Conservation (phyloP, 225 moss, liverwort and hornwort genomes). For the Polytrichum formosum region DNA sequence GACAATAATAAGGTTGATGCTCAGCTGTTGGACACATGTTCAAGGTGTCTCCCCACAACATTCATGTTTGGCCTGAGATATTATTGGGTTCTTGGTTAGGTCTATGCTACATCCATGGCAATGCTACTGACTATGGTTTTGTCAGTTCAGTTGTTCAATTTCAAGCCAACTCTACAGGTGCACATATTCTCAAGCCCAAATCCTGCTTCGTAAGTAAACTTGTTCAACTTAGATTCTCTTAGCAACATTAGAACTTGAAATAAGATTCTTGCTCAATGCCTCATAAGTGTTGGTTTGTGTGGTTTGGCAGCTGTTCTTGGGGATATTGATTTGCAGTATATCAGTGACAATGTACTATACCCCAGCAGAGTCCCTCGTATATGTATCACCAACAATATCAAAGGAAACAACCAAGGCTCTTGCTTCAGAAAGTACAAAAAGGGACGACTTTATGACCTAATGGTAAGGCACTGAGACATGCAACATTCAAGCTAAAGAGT, state of each 20-base stretch:
- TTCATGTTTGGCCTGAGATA: too few species aligned
- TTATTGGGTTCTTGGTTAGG: slow-evolving; percentile 31
- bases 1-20: too few species aligned
- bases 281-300: not conserved
- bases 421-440: not conserved
- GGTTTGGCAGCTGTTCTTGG: slow-evolving; percentile 64
- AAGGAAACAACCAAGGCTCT: not conserved
- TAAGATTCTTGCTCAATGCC: too few species aligned
- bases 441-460: too few species aligned
- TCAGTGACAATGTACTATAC: slow-evolving; percentile 82
- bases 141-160: slow-evolving; percentile 68
- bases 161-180: slow-evolving; percentile 83
- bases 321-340: slow-evolving; percentile 69
- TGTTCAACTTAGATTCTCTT: too few species aligned
- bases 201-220: not conserved
- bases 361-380: slow-evolving; percentile 52
- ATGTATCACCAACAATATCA: slow-evolving; percentile 11
- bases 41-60: too few species aligned
- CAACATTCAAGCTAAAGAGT: too few species aligned
- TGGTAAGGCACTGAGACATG: too few species aligned
- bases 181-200: not conserved
- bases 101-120: slow-evolving; percentile 95
- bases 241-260: too few species aligned
- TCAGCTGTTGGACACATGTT: too few species aligned
- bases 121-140: slow-evolving; percentile 91